phyloP scores from a whole-genome alignment of 2,329 filamentous ascomycete species.

The Penicillium hesseltinei region DNA sequence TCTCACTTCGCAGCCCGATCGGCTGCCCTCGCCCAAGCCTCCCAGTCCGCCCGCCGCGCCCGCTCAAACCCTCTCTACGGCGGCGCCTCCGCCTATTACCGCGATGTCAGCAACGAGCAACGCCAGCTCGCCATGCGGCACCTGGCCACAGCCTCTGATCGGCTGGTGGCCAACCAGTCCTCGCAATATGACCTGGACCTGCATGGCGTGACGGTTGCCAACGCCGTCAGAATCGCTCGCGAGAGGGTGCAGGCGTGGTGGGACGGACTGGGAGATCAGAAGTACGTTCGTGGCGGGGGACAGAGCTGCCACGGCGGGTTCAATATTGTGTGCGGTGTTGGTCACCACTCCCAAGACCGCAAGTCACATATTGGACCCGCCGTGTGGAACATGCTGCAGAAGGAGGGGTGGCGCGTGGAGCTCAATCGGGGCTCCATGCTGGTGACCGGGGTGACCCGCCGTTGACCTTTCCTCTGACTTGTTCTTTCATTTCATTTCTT shows the following conservation, averaged over 20 bases:
- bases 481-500: not conserved
- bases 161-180: conserved; percentile 67
- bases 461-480: conserved; percentile 12
- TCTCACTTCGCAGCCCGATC: conserved; percentile 49
- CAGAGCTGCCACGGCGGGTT: conserved; percentile 56
- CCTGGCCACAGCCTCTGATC: conserved; percentile 67
- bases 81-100: conserved; percentile 74
- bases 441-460: conserved; percentile 59
- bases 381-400: conserved; percentile 71
- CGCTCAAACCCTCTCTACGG: conserved; percentile 72
- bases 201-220: conserved; percentile 77
- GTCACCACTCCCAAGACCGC: conserved; percentile 74
- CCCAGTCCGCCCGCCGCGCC: conserved; percentile 57
- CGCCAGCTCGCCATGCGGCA: conserved; percentile 57
- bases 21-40: conserved; percentile 57
- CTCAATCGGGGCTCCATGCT: conserved; percentile 68
- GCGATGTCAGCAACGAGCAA: conserved; percentile 66
- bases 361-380: conserved; percentile 73
- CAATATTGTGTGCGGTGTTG: conserved; percentile 76
- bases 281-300: conserved; percentile 48
- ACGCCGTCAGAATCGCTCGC: conserved; percentile 75
- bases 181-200: conserved; percentile 65
- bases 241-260: conserved; percentile 72
- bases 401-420: conserved; percentile 81
- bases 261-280: conserved; percentile 65